phyloP scores from a whole-genome alignment of 1,139 yeast genomes.

The Pichia sp. region DNA sequence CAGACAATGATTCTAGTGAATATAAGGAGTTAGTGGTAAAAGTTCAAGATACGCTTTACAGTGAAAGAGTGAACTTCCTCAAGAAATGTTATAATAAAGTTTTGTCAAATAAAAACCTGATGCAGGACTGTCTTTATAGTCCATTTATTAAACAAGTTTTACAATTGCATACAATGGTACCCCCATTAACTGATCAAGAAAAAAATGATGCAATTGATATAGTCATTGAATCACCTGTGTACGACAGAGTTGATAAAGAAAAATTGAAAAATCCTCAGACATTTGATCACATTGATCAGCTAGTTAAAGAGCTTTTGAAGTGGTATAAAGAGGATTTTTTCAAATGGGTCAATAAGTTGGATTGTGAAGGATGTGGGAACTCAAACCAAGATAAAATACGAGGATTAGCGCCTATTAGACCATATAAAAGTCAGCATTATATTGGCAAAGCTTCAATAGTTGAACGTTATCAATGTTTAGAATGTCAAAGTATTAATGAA shows the following conservation, averaged over 20 bases:
- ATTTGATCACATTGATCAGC: conserved; percentile 57
- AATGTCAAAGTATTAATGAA: conserved; percentile 42
- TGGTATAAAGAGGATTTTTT: conserved; percentile 83
- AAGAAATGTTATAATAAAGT: neutral
- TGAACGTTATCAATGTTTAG: conserved; percentile 58
- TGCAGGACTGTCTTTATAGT: neutral
- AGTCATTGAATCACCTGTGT: conserved; percentile 36
- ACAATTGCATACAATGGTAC: neutral
- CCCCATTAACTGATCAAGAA: conserved; percentile 16
- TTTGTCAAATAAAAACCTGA: neutral
- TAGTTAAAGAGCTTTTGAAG: conserved; percentile 60
- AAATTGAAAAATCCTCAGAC: conserved; percentile 24
- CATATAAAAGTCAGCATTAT: conserved; percentile 34
- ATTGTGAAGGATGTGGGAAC: conserved; percentile 53
- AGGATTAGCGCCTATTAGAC: conserved; percentile 29
- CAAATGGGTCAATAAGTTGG: conserved; percentile 72
- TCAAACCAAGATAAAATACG: conserved; percentile 33
- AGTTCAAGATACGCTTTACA: neutral
- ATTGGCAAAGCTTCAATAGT: conserved; percentile 43
- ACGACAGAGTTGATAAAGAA: conserved; percentile 30
- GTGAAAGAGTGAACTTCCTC: conserved; percentile 1
- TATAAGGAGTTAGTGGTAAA: neutral
- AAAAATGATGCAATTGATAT: conserved; percentile 31
- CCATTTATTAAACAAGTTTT: conserved; percentile 6
- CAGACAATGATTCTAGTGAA: neutral